phyloP scores from a whole-genome alignment of 2,329 filamentous ascomycete species.

The Colletotrichum sp. region DNA sequence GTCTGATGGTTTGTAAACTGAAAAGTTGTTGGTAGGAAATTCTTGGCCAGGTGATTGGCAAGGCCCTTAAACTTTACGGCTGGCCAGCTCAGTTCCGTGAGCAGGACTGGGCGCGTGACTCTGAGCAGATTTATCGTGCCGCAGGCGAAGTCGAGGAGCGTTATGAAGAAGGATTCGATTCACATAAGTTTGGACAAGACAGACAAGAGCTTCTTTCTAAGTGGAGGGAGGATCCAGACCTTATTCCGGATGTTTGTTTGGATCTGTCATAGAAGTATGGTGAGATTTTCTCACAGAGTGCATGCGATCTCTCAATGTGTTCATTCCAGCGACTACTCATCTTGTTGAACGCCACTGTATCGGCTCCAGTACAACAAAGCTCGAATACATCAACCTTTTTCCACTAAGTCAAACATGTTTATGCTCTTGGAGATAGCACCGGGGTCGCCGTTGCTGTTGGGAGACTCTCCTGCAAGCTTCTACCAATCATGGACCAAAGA shows the following conservation, averaged over 20 bases:
- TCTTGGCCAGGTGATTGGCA: neutral
- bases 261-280: neutral
- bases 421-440: neutral
- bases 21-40: neutral
- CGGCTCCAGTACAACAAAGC: neutral
- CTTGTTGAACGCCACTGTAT: neutral
- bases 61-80: neutral
- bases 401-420: neutral
- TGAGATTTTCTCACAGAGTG: neutral
- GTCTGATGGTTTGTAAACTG: neutral
- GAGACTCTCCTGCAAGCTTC: neutral
- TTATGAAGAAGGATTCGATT: neutral
- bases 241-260: neutral
- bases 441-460: neutral
- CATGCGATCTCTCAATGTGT: neutral
- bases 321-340: neutral
- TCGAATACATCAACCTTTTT: neutral
- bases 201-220: neutral
- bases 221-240: neutral
- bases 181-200: neutral
- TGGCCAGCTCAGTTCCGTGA: slow-evolving; percentile 6
- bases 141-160: neutral
- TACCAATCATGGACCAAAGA: neutral
- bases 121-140: neutral
- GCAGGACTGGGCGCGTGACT: slow-evolving; percentile 1